Conservation (phyloP, 768 basidiomycete genomes). For the Boletus rubroflammeus region DNA sequence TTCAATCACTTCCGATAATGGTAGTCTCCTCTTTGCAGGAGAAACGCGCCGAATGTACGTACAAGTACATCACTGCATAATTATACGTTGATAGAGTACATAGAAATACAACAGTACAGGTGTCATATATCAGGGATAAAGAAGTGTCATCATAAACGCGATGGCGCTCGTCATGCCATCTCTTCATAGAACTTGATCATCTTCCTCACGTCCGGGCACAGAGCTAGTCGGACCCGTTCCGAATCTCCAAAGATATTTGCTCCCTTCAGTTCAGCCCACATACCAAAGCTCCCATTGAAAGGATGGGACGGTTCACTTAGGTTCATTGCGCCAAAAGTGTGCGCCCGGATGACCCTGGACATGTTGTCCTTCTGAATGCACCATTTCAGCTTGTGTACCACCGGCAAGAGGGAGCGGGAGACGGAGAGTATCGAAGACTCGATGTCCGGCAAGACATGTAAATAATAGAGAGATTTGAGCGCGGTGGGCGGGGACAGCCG, state of each 20-base stretch:
- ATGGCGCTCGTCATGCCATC: constrained; percentile 21
- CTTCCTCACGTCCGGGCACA: constrained; percentile 62
- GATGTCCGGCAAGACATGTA: constrained; percentile 59
- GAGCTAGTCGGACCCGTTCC: constrained; percentile 63
- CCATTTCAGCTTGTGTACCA: constrained; percentile 69
- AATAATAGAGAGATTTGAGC: constrained; percentile 45
- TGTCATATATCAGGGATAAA: background rate
- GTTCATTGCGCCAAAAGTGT: constrained; percentile 31
- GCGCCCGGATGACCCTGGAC: constrained; percentile 51
- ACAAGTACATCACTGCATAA: background rate
- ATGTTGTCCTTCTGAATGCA: constrained; percentile 60
- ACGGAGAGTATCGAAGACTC: constrained; percentile 55
- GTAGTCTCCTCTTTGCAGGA: background rate
- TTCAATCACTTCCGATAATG: constrained; percentile 5
- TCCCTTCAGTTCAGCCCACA: constrained; percentile 58
- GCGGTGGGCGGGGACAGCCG: constrained; percentile 37
- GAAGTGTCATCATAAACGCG: background rate
- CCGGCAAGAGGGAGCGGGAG: constrained; percentile 59
- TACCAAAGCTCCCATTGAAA: constrained; percentile 38
- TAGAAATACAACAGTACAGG: background rate
- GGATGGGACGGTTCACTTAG: constrained; percentile 14
- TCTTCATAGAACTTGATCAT: constrained; percentile 59
- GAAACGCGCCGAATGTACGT: background rate
- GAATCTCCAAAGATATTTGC: constrained; percentile 50
- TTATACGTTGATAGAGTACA: background rate